Conservation (phyloP, 2,329 filamentous ascomycete genomes). For the Ophiocordyceps robertsii region DNA sequence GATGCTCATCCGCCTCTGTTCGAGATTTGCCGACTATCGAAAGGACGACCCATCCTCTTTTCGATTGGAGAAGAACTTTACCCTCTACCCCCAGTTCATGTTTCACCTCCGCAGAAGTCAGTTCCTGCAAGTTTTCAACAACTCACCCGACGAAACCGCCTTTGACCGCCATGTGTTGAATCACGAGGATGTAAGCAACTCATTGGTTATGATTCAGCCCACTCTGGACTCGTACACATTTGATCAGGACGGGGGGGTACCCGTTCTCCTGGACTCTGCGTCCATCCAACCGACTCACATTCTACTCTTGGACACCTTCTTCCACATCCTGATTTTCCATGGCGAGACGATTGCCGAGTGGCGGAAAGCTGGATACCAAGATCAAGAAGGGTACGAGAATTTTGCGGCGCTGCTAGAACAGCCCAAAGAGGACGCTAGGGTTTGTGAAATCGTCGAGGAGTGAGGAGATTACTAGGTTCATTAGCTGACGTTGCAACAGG, state of each 20-base stretch:
- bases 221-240: slow-evolving; percentile 96
- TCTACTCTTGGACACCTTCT: slow-evolving; percentile 92
- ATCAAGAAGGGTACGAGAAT: slow-evolving; percentile 96
- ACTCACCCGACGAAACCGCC: slow-evolving; percentile 97
- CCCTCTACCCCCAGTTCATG: slow-evolving; percentile 98
- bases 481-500: slow-evolving; percentile 35
- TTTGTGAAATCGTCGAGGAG: slow-evolving; percentile 28
- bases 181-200: slow-evolving; percentile 94
- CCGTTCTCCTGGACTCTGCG: slow-evolving; percentile 90
- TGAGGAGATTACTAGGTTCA: background rate
- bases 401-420: slow-evolving; percentile 78
- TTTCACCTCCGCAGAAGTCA: slow-evolving; percentile 95
- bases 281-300: slow-evolving; percentile 93
- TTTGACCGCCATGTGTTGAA: slow-evolving; percentile 96
- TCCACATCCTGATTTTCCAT: slow-evolving; percentile 98
- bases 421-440: slow-evolving; percentile 91
- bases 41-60: slow-evolving; percentile 98
- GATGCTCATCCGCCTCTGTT: slow-evolving; percentile 95
- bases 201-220: slow-evolving; percentile 96
- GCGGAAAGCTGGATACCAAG: slow-evolving; percentile 95
- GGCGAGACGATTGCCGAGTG: slow-evolving; percentile 96
- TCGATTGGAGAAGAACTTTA: slow-evolving; percentile 96
- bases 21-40: slow-evolving; percentile 90
- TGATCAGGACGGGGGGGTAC: slow-evolving; percentile 82
- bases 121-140: slow-evolving; percentile 98